Conservation (phyloP, 1,139 yeast genomes). For the Protomyces lactucae-debilis region DNA sequence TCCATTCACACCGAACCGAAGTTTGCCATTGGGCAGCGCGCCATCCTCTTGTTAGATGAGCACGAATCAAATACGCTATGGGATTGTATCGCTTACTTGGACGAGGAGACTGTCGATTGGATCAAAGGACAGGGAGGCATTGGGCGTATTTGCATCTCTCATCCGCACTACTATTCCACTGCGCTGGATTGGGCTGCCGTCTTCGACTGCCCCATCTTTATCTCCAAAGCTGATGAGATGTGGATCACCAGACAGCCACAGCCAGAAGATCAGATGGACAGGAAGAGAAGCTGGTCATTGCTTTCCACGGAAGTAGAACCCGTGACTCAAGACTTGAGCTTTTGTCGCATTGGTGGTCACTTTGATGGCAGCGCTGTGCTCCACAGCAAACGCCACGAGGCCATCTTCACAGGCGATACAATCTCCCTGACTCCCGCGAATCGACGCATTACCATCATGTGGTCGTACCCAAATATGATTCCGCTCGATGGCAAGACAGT, state of each 20-base stretch:
- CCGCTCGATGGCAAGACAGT: conserved; percentile 25
- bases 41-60: conserved; percentile 30
- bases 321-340: neutral
- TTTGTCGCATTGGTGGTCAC: conserved; percentile 33
- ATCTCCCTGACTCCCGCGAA: conserved; percentile 30
- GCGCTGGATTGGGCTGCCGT: conserved; percentile 37
- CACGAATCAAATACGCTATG: conserved; percentile 32
- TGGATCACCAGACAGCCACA: neutral
- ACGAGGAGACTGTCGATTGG: conserved; percentile 30
- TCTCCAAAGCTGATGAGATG: conserved; percentile 28
- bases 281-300: too few relatives aligned
- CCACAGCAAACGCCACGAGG: neutral
- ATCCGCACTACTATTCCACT: neutral
- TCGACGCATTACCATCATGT: conserved; percentile 34
- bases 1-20: conserved; percentile 32
- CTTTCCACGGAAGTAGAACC: neutral
- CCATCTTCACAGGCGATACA: conserved; percentile 29
- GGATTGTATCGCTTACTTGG: conserved; percentile 34
- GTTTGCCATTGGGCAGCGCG: conserved; percentile 35
- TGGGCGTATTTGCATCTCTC: neutral
- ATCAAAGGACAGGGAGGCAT: conserved; percentile 33
- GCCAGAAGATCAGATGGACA: neutral
- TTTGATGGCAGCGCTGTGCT: conserved; percentile 34
- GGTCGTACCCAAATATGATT: conserved; percentile 34
- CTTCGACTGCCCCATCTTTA: conserved; percentile 32